Evolutionary conservation across 169 alveolate species (phyloP).

Genomic region (Miamiensis avidus): DNA sequence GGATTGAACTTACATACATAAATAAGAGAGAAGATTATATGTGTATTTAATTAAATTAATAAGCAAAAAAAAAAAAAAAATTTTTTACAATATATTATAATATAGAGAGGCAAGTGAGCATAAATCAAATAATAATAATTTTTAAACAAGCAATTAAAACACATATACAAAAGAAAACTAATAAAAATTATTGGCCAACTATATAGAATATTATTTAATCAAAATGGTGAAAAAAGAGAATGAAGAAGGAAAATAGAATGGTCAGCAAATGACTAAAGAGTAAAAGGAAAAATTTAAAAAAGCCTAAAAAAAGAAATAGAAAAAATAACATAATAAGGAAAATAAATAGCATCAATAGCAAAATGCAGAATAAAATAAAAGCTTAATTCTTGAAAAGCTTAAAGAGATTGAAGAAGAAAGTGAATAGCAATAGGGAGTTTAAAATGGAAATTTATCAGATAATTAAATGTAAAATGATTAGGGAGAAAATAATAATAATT

Average conservation of each 20-base stretch:
- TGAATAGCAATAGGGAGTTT: neutral
- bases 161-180: too few species aligned
- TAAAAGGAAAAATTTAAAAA: slow-evolving; percentile 31
- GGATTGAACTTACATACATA: too few species aligned
- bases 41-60: too few species aligned
- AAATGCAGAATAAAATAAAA: slow-evolving; percentile 24
- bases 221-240: neutral
- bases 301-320: slow-evolving; percentile 40
- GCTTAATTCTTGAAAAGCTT: neutral
- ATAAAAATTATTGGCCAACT: neutral
- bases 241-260: neutral
- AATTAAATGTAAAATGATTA: neutral
- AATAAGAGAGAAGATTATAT: too few species aligned
- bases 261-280: slow-evolving; percentile 26
- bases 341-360: slow-evolving; percentile 14
- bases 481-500: neutral
- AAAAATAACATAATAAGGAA: slow-evolving; percentile 34
- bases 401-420: neutral
- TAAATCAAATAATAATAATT: too few species aligned
- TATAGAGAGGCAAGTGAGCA: too few species aligned
- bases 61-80: too few species aligned
- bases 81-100: too few species aligned
- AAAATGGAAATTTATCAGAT: neutral
- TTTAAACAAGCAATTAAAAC: too few species aligned
- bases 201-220: too few species aligned